These are phyloP conservation scores for Hemileccinum impolitum DNA, from an alignment of 768 basidiomycete genomes.

Conservation along the genomic window DNA sequence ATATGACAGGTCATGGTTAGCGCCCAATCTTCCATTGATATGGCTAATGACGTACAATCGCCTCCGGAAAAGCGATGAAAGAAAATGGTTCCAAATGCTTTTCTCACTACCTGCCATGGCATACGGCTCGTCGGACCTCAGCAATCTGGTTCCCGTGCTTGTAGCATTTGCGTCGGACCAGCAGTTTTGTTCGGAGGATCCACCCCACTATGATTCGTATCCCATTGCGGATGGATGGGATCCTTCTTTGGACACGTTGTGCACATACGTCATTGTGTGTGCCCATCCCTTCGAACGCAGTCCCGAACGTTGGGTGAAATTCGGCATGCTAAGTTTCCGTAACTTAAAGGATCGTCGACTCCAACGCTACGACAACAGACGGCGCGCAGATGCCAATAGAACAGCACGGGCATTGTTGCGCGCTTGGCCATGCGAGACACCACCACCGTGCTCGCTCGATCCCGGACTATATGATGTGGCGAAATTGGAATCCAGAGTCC, in stretches of 20 bases:
- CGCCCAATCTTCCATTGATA: conserved; percentile 7
- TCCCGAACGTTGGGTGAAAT: not conserved
- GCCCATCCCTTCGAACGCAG: not conserved
- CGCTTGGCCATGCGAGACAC: conserved; percentile 1
- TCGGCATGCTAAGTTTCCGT: too few relatives aligned
- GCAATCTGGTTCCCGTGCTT: conserved; percentile 20
- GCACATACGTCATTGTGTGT: not conserved
- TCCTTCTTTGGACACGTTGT: not conserved
- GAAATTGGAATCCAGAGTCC: not conserved
- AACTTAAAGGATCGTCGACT: too few relatives aligned
- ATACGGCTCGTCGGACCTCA: conserved; percentile 17
- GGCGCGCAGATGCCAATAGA: not conserved
- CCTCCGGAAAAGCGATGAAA: conserved; percentile 10
- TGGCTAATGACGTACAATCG: conserved; percentile 29
- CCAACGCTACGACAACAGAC: not conserved
- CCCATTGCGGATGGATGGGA: not conserved
- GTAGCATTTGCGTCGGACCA: conserved; percentile 27
- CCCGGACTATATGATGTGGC: not conserved
- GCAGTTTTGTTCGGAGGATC: conserved; percentile 1
- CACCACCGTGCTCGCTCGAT: conserved; percentile 1
- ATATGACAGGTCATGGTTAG: conserved; percentile 28
- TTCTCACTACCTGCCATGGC: conserved; percentile 31
- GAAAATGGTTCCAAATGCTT: conserved; percentile 14
- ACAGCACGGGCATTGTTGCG: not conserved
- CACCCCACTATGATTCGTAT: conserved; percentile 1